These are phyloP conservation scores for Elsinoe necatrix DNA, from an alignment of 2,329 filamentous ascomycete species.

Conservation along the genomic window DNA sequence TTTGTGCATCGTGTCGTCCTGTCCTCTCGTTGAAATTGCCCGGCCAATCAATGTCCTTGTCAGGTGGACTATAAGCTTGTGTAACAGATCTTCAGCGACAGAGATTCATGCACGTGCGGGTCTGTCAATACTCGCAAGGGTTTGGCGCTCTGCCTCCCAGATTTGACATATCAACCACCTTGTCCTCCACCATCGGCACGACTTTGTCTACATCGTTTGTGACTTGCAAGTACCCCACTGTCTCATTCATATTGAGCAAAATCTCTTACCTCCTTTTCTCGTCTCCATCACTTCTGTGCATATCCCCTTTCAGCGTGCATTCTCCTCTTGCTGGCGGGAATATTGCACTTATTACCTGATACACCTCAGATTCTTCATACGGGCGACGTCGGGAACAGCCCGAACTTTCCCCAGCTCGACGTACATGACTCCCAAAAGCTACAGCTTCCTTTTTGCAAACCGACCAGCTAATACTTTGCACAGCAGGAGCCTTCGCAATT, in stretches of 20 bases:
- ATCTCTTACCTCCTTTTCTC: background rate
- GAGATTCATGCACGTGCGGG: background rate
- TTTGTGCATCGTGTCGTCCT: background rate
- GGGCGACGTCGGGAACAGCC: background rate
- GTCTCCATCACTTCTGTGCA: background rate
- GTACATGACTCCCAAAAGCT: background rate
- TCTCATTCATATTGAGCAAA: conserved; percentile 12
- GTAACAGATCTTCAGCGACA: conserved; percentile 3
- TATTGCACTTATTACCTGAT: background rate
- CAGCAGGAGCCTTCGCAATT: background rate
- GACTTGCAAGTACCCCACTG: background rate
- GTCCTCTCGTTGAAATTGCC: background rate
- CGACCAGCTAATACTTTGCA: background rate
- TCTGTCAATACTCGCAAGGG: background rate
- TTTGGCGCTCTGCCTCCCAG: background rate
- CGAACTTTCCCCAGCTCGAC: conserved; percentile 1
- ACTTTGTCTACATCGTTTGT: background rate
- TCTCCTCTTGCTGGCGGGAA: background rate
- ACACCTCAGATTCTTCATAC: background rate
- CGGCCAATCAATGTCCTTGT: background rate
- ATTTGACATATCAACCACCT: conserved; percentile 10
- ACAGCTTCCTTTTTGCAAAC: background rate
- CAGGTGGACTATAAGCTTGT: background rate
- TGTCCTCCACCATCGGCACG: background rate
- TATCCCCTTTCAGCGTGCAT: background rate